Percentiles rank a stretch among this genome's conserved stretches.
Conservation (phyloP, 1,139 yeast species). For the Yamadazyma sp. region DNA sequence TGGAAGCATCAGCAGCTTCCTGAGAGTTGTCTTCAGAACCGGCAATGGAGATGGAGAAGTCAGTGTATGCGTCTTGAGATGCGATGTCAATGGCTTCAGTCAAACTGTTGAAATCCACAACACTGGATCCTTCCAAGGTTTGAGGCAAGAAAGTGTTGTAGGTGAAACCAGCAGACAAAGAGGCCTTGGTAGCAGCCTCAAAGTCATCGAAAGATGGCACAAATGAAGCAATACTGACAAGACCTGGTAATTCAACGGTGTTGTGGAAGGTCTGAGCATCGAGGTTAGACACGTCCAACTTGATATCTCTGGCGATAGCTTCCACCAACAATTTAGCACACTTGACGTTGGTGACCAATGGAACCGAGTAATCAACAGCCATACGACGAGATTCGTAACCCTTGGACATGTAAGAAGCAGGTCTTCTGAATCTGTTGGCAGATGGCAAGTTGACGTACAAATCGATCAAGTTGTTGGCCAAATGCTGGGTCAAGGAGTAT, state of each 20-base stretch:
- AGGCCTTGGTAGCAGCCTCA: constrained; percentile 65
- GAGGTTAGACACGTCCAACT: constrained; percentile 67
- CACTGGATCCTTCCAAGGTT: constrained; percentile 59
- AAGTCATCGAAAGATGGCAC: constrained; percentile 69
- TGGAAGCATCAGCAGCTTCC: constrained; percentile 61
- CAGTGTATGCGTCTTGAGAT: constrained; percentile 67
- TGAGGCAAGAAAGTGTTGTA: constrained; percentile 80
- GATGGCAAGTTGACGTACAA: constrained; percentile 96
- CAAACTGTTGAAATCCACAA: constrained; percentile 66
- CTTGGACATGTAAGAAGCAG: constrained; percentile 95
- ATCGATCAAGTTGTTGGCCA: constrained; percentile 95
- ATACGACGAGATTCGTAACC: constrained; percentile 99
- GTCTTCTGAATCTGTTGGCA: constrained; percentile 95
- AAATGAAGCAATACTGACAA: constrained; percentile 78
- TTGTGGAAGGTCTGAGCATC: constrained; percentile 93
- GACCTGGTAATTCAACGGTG: constrained; percentile 81
- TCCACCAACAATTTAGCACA: constrained; percentile 94
- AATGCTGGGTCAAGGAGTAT: constrained; percentile 92
- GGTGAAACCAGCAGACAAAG: constrained; percentile 87
- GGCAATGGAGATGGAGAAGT: constrained; percentile 79
- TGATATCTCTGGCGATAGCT: constrained; percentile 75
- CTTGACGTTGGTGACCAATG: constrained; percentile 95
- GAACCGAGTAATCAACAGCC: constrained; percentile 99
- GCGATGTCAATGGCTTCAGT: constrained; percentile 61
- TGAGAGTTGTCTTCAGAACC: constrained; percentile 72